A percentile compares a stretch with the other conserved stretches of the same genome.
These are phyloP conservation scores for Ophiobolus disseminans DNA, from an alignment of 2,329 filamentous ascomycete species.

Conservation along the genomic window DNA sequence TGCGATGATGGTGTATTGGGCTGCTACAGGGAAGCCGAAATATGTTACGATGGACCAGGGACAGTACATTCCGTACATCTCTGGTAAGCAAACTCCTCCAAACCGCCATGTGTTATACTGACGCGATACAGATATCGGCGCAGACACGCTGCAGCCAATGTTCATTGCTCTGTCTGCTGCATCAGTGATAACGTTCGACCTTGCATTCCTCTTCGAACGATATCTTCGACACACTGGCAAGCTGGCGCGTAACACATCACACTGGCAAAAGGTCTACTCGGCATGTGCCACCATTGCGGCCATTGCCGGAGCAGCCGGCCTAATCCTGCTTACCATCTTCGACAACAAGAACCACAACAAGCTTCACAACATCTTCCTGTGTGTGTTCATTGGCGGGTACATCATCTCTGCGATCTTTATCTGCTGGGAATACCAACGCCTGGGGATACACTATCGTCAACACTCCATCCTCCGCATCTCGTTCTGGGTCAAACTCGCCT, in stretches of 20 bases:
- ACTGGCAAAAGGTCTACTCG: conserved; percentile 68
- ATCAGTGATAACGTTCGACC: conserved; percentile 80
- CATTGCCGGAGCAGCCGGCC: conserved; percentile 75
- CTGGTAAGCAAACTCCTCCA: conserved; percentile 53
- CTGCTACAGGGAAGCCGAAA: conserved; percentile 61
- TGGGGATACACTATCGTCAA: conserved; percentile 80
- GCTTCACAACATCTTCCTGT: conserved; percentile 78
- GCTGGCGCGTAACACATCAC: conserved; percentile 74
- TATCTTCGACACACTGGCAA: conserved; percentile 84
- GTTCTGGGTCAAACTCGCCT: conserved; percentile 86
- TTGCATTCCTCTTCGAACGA: conserved; percentile 80
- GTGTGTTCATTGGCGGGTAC: conserved; percentile 86
- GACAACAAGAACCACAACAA: conserved; percentile 74
- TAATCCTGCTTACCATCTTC: conserved; percentile 85
- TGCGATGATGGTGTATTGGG: conserved; percentile 75
- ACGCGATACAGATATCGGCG: conserved; percentile 61
- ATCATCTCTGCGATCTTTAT: conserved; percentile 85
- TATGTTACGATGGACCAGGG: conserved; percentile 66
- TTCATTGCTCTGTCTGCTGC: conserved; percentile 76
- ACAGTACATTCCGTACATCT: conserved; percentile 75
- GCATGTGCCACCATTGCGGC: conserved; percentile 71
- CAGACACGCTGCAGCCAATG: conserved; percentile 71
- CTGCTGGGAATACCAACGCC: conserved; percentile 86
- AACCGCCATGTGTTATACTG: not conserved
- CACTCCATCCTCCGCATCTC: conserved; percentile 75